phyloP scores from a whole-genome alignment of 2,329 filamentous ascomycete genomes.

The Fusarium multiceps region DNA sequence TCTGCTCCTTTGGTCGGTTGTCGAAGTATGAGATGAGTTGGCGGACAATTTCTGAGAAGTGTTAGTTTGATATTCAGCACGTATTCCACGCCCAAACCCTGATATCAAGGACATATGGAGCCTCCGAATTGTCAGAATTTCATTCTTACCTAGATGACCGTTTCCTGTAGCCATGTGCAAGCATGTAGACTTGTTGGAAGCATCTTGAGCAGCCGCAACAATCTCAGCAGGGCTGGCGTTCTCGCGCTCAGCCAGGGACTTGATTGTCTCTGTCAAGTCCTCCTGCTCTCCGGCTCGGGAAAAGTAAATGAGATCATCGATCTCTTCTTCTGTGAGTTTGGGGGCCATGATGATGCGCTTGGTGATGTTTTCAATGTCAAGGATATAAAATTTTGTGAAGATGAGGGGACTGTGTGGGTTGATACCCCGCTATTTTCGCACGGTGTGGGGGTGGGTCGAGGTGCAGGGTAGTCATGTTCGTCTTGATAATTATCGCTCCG shows the following conservation, averaged over 20 bases:
- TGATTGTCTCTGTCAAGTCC: constrained; percentile 71
- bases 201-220: constrained; percentile 76
- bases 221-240: constrained; percentile 70
- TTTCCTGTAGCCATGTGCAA: constrained; percentile 95
- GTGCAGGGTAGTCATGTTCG: constrained; percentile 40
- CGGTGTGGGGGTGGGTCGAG: constrained; percentile 40
- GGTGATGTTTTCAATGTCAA: constrained; percentile 27
- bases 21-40: constrained; percentile 58
- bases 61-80: constrained; percentile 1
- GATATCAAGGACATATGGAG: accelerated
- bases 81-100: accelerated
- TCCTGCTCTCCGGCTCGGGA: constrained; percentile 80
- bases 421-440: constrained; percentile 52
- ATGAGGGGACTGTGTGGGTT: constrained; percentile 55
- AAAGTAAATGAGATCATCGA: constrained; percentile 92
- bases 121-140: accelerated
- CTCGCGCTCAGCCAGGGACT: constrained; percentile 71
- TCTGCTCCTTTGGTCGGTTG: constrained; percentile 54
- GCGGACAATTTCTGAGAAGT: constrained; percentile 56
- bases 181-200: constrained; percentile 77
- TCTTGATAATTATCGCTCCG: neutral
- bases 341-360: constrained; percentile 56
- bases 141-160: constrained; percentile 76
- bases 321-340: constrained; percentile 77
- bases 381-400: constrained; percentile 49